Conservation (phyloP, 1,139 yeast species). For the Wickerhamiella infanticola region DNA sequence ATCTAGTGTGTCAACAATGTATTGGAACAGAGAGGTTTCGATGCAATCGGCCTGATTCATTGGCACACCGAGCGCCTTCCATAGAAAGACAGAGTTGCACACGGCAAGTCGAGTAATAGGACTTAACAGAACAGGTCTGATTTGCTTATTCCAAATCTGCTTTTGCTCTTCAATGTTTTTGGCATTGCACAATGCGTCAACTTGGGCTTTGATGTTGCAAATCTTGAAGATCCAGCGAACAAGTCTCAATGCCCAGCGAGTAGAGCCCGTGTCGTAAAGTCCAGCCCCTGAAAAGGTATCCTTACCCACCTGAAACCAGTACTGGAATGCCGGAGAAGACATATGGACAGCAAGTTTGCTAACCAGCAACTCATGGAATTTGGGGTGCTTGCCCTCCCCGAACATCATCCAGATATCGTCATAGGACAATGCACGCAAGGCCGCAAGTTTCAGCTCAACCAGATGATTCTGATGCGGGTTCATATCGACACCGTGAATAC, state of each 20-base stretch:
- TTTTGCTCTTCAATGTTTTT: conserved; percentile 46
- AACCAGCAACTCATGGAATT: conserved; percentile 37
- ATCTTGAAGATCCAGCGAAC: conserved; percentile 44
- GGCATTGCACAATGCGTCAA: conserved; percentile 41
- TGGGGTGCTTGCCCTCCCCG: conserved; percentile 54
- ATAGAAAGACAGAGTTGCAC: conserved; percentile 67
- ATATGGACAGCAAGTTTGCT: conserved; percentile 47
- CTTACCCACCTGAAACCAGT: conserved; percentile 54
- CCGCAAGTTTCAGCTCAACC: conserved; percentile 61
- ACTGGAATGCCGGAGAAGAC: conserved; percentile 69
- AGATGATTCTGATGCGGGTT: conserved; percentile 74
- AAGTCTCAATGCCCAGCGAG: conserved; percentile 69
- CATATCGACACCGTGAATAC: conserved; percentile 73
- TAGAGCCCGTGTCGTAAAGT: conserved; percentile 59
- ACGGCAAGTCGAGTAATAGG: conserved; percentile 50
- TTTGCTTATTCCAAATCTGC: conserved; percentile 42
- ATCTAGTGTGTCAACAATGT: conserved; percentile 63
- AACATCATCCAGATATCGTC: conserved; percentile 58
- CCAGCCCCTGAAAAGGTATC: conserved; percentile 40
- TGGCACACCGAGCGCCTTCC: conserved; percentile 84
- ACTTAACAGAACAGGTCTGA: conserved; percentile 56
- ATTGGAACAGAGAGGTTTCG: conserved; percentile 52
- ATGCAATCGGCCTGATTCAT: conserved; percentile 70
- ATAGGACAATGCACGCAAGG: conserved; percentile 41
- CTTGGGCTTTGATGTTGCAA: conserved; percentile 38